These are phyloP conservation scores for Amaranthus hypochondriacus DNA, from an alignment of 148 eudicot species.

Conservation along the genomic window DNA sequence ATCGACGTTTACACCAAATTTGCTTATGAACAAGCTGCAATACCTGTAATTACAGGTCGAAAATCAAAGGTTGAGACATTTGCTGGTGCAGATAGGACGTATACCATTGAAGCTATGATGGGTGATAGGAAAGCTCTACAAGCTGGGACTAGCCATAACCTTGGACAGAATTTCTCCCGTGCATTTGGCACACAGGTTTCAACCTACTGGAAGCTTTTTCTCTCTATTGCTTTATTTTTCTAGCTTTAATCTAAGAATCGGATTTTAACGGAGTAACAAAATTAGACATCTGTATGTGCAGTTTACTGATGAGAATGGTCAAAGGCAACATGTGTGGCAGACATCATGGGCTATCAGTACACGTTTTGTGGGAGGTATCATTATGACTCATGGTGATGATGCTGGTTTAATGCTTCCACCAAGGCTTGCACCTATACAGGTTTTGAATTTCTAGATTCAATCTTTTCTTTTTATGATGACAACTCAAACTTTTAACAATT, in stretches of 20 bases:
- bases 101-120: conserved; percentile 99
- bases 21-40: conserved; percentile 93
- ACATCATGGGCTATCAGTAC: conserved; percentile 99
- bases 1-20: conserved; percentile 82
- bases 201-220: neutral
- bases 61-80: conserved; percentile 93
- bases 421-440: conserved; percentile 92
- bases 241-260: neutral
- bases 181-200: conserved; percentile 93
- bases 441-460: conserved; percentile 2
- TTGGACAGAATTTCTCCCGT: conserved; percentile 95
- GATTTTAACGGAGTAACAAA: neutral
- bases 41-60: conserved; percentile 96
- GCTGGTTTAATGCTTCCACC: conserved; percentile 96
- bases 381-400: conserved; percentile 99
- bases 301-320: conserved; percentile 94
- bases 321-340: conserved; percentile 94
- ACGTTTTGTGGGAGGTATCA: conserved; percentile 94
- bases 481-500: too few relatives aligned
- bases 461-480: too few relatives aligned
- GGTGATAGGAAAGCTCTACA: conserved; percentile 98
- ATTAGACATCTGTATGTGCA: conserved; percentile 23
- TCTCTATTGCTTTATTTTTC: neutral
- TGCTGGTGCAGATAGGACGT: conserved; percentile 93
- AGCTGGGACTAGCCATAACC: conserved; percentile 99